Evolutionary conservation across 495 filamentous ascomycete genomes (phyloP).

Genomic region (Tetracladium setigerum): DNA sequence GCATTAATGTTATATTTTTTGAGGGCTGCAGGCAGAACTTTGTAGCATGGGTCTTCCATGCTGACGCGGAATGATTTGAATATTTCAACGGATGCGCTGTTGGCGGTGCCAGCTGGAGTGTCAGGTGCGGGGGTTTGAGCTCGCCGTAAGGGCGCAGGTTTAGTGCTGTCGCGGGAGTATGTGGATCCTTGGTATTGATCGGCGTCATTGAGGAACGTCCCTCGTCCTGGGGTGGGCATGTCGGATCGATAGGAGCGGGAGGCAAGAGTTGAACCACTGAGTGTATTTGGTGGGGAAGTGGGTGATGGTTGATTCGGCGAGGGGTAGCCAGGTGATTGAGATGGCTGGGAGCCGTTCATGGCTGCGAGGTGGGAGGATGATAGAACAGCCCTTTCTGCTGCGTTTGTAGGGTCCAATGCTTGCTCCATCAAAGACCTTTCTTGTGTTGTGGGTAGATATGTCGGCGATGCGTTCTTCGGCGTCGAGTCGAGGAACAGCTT

Average conservation of each 20-base stretch:
- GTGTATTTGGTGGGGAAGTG: conserved; percentile 36
- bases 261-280: conserved; percentile 39
- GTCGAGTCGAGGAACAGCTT: conserved; percentile 75
- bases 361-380: conserved; percentile 71
- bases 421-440: conserved; percentile 48
- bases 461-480: conserved; percentile 73
- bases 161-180: conserved; percentile 31
- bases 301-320: conserved; percentile 69
- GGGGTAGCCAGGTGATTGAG: conserved; percentile 48
- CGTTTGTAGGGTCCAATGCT: conserved; percentile 43
- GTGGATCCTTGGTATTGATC: conserved; percentile 29
- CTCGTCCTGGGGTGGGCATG: conserved; percentile 38
- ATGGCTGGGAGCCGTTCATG: conserved; percentile 47
- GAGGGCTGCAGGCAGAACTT: conserved; percentile 89
- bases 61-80: conserved; percentile 97
- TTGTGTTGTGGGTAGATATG: conserved; percentile 55
- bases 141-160: conserved; percentile 30
- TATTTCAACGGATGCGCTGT: conserved; percentile 66
- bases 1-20: conserved; percentile 98
- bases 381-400: conserved; percentile 52
- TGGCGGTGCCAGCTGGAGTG: conserved; percentile 30
- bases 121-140: conserved; percentile 45
- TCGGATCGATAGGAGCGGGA: conserved; percentile 47
- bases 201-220: conserved; percentile 40
- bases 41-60: conserved; percentile 96